These are phyloP conservation scores for Phialophora expanda DNA, from an alignment of 2,329 filamentous ascomycete genomes.

Conservation along the genomic window DNA sequence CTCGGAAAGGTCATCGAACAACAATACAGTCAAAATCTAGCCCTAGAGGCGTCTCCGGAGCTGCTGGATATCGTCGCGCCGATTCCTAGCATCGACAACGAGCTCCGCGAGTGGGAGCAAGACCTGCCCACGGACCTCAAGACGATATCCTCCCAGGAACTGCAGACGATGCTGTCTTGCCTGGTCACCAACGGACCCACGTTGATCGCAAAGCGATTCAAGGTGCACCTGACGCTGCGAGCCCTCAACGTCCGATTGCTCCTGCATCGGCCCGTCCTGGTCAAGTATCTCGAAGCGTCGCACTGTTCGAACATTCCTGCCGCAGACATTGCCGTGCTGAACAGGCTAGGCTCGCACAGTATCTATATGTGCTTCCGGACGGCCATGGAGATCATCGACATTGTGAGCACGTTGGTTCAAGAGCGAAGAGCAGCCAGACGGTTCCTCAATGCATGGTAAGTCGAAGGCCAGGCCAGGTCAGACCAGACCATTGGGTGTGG, in stretches of 20 bases:
- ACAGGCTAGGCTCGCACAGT: constrained; percentile 7
- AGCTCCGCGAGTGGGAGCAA: constrained; percentile 15
- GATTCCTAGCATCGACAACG: constrained; percentile 12
- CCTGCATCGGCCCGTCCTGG: constrained; percentile 15
- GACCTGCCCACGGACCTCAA: neutral
- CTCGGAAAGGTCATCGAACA: constrained; percentile 15
- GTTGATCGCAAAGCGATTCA: neutral
- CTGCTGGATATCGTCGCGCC: constrained; percentile 16
- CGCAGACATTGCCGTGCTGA: neutral
- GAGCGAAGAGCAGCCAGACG: neutral
- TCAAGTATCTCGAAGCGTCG: constrained; percentile 10
- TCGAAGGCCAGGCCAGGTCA: too few species aligned
- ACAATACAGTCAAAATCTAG: constrained; percentile 16
- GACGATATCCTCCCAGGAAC: constrained; percentile 5
- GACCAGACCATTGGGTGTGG: too few species aligned
- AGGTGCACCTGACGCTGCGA: neutral
- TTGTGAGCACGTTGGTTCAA: constrained; percentile 14
- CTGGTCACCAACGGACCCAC: neutral
- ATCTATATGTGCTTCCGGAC: constrained; percentile 15
- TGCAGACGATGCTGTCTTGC: neutral
- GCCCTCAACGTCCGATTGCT: constrained; percentile 8
- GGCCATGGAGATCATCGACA: constrained; percentile 17
- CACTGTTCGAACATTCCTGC: neutral
- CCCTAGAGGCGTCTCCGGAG: neutral
- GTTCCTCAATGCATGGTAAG: constrained; percentile 7